Evolutionary conservation across 208 protist genomes (phyloP), one percentile per base, ranked within the genome.

Genomic region (Acanthamoeba divionensis): DNA sequence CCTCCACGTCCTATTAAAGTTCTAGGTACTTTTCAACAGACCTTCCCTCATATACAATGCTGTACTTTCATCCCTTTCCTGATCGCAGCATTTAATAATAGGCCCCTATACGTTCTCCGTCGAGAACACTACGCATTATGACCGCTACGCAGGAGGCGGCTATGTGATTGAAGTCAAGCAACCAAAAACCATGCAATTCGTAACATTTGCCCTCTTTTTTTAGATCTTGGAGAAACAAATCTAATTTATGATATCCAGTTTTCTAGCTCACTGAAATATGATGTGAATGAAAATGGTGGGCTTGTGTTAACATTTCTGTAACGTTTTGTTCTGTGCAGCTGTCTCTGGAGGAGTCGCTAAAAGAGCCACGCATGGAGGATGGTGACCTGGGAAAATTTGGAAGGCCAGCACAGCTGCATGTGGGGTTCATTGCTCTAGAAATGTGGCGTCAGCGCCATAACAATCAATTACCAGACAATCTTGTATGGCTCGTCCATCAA

Each of bases 301-400:
- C 52, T n/a, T 24, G 62, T 21, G 21, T 69, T 69, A 69, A 36
- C 24, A n/a, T n/a, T n/a, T n/a, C 62, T 24, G 18, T 29, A 3
- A 33, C 36, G 6, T 57, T 15, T 29, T 29, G 7, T 50, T 4
- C 71, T 52, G 21, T 18, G 26, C 29, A 79, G 67, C 67, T 79
- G 21, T 47, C 67, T 6, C 38, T 79, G 67, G 67, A 41, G 8
- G 67, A 79, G 67, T 41, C 67, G 45, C 48, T 79, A 41, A 47
- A 79, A 47, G 55, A 79, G 41, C 67, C 67, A 4, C 45, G 55
- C 67, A 45, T 79, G 26, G 13, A 57, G 36, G 55, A 57, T 47
- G 67, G 45, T 5, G 97, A 98, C 82, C 97, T 97, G 24, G 92
- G 94, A 21, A 98, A 98, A 92, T 54, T 94, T 44, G 82, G 66